phyloP scores from a whole-genome alignment of 106 monocot species.

The Dioscorea dumetorum region DNA sequence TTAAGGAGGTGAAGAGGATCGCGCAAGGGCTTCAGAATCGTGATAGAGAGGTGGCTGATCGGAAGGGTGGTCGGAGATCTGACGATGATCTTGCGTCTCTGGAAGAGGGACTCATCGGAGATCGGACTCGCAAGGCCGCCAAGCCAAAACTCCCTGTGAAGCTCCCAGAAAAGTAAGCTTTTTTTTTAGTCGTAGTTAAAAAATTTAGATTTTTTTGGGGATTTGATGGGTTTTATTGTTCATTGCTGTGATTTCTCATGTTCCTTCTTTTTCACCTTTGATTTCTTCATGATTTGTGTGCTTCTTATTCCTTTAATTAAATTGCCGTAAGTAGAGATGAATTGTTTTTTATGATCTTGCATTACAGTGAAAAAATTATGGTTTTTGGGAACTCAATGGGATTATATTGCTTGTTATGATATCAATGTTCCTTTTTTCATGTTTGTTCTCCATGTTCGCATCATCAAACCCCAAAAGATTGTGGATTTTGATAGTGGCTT shows the following conservation, averaged over 20 bases:
- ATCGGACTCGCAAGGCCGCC: not conserved
- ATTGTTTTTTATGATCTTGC: too few relatives aligned
- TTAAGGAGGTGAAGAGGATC: conserved; percentile 5
- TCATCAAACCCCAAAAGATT: too few relatives aligned
- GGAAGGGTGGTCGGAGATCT: not conserved
- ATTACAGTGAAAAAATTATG: too few relatives aligned
- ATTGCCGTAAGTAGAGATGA: too few relatives aligned
- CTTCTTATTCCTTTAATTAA: not conserved
- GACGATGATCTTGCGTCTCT: conserved; percentile 3
- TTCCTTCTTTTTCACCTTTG: not conserved
- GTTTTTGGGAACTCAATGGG: too few relatives aligned
- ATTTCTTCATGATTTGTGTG: not conserved
- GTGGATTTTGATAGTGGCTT: too few relatives aligned
- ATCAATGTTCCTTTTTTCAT: too few relatives aligned
- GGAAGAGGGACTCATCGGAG: not conserved
- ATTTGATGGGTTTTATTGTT: not conserved
- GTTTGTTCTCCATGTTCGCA: too few relatives aligned
- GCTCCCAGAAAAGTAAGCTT: conserved; percentile 8
- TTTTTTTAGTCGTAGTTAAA: not conserved
- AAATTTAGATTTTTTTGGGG: not conserved
- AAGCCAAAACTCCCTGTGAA: not conserved
- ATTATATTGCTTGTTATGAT: too few relatives aligned
- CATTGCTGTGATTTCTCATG: not conserved
- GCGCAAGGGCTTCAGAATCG: not conserved
- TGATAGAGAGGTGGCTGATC: not conserved